phyloP scores from a whole-genome alignment of 768 basidiomycete species.

The Sarcodon aspratus region DNA sequence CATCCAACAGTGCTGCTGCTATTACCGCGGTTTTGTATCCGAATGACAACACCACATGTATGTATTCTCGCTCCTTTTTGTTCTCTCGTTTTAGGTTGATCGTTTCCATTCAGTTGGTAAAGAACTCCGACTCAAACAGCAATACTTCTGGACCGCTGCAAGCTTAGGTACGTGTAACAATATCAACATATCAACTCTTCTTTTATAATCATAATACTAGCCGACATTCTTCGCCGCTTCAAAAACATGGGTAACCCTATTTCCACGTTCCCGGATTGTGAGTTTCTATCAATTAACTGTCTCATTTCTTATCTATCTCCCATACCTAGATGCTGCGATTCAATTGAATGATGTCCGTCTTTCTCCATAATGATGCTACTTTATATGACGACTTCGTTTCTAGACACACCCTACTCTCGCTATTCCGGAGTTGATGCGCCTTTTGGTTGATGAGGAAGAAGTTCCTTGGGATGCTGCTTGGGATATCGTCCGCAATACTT shows the following conservation, averaged over 20 bases:
- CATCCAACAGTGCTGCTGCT: conserved; percentile 82
- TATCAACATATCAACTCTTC: no score
- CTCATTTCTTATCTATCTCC: neutral
- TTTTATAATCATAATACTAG: conserved; percentile 5
- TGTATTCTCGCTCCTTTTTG: neutral
- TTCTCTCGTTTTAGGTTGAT: neutral
- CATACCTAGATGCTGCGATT: conserved; percentile 61
- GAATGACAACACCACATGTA: conserved; percentile 70
- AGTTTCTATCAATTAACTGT: conserved; percentile 12
- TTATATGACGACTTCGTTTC: neutral
- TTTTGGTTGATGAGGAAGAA: conserved; percentile 88
- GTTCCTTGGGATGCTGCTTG: conserved; percentile 77
- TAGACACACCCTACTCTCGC: conserved; percentile 94
- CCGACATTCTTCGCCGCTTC: conserved; percentile 88
- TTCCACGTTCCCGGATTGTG: conserved; percentile 73
- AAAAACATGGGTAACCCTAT: conserved; percentile 80
- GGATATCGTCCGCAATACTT: conserved; percentile 80
- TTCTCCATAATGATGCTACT: conserved; percentile 1
- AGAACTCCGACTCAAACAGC: conserved; percentile 87
- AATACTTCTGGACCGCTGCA: conserved; percentile 93
- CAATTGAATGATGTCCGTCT: conserved; percentile 82
- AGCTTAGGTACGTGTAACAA: conserved; percentile 28
- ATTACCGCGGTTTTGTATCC: conserved; percentile 96
- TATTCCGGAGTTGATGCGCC: conserved; percentile 90
- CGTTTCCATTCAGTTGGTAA: conserved; percentile 49